A percentile compares a stretch with the other conserved stretches of the same genome.
These are phyloP conservation scores for Gymnopus androsaceus DNA, from an alignment of 1,284 basidiomycete species.

Conservation along the genomic window DNA sequence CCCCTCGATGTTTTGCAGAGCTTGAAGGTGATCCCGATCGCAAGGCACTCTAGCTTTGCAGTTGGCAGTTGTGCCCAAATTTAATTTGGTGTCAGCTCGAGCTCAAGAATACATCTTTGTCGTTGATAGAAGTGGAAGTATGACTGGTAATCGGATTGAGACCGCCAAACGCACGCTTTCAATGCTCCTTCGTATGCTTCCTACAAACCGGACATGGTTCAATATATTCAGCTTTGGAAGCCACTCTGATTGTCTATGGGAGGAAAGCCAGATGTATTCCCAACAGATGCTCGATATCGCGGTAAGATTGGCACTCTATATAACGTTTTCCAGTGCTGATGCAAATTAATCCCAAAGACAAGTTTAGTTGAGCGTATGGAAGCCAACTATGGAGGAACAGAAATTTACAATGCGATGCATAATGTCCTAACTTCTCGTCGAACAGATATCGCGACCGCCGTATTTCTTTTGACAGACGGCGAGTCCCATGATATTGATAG, in stretches of 20 bases:
- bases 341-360: constrained; percentile 24
- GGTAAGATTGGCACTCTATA: constrained; percentile 31
- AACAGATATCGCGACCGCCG: constrained; percentile 37
- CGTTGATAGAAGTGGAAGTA: constrained; percentile 48
- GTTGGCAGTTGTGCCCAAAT: constrained; percentile 52
- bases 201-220: constrained; percentile 37
- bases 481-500: constrained; percentile 26
- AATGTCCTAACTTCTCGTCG: constrained; percentile 35
- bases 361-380: constrained; percentile 39
- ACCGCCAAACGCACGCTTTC: constrained; percentile 41
- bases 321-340: not conserved
- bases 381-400: constrained; percentile 49
- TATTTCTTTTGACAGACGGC: constrained; percentile 60
- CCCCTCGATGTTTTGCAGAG: constrained; percentile 58
- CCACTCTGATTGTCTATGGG: constrained; percentile 36
- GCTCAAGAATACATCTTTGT: constrained; percentile 51
- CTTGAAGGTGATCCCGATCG: constrained; percentile 28
- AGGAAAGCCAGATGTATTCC: constrained; percentile 34
- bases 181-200: constrained; percentile 43
- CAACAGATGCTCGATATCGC: constrained; percentile 36
- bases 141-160: constrained; percentile 38
- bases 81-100: constrained; percentile 38
- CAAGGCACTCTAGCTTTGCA: constrained; percentile 47
- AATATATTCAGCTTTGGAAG: constrained; percentile 56
- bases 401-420: constrained; percentile 42